These are phyloP conservation scores for Phylloporus scabripes DNA, from an alignment of 768 basidiomycete species.

Conservation along the genomic window DNA sequence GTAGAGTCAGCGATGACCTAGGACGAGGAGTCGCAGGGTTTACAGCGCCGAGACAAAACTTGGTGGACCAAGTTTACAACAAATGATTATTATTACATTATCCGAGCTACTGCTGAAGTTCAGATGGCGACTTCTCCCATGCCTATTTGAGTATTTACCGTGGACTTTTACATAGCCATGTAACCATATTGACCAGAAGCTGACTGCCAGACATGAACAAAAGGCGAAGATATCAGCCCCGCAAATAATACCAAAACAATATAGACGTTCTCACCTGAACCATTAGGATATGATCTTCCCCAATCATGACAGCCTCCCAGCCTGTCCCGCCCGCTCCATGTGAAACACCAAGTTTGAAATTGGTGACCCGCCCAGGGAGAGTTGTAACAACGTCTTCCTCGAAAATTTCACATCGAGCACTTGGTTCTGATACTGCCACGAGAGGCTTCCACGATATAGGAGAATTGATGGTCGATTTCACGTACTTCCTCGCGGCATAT, in stretches of 20 bases:
- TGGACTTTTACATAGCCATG: conserved; percentile 22
- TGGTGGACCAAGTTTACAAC: neutral
- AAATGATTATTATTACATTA: neutral
- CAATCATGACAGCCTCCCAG: conserved; percentile 33
- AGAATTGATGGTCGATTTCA: conserved; percentile 7
- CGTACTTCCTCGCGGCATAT: conserved; percentile 14
- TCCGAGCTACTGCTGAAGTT: too few relatives aligned
- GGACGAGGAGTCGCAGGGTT: too few relatives aligned
- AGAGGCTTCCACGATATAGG: conserved; percentile 18
- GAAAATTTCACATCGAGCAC: conserved; percentile 15
- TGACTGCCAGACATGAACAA: conserved; percentile 9
- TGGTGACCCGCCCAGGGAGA: conserved; percentile 26
- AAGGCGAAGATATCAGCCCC: neutral
- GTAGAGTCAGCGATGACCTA: too few relatives aligned
- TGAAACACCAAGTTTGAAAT: conserved; percentile 9
- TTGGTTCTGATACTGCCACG: conserved; percentile 4
- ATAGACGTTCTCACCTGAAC: conserved; percentile 24
- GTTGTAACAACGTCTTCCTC: conserved; percentile 19
- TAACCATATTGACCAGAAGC: conserved; percentile 17
- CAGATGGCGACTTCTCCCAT: too few relatives aligned
- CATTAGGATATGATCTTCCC: conserved; percentile 32
- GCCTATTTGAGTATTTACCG: too few relatives aligned
- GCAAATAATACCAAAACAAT: neutral
- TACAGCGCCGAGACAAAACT: too few relatives aligned
- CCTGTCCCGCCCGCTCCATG: conserved; percentile 4